Base-by-base conservation (phyloP, 1,284 basidiomycete genomes). In the Irpex sp. region DNA sequence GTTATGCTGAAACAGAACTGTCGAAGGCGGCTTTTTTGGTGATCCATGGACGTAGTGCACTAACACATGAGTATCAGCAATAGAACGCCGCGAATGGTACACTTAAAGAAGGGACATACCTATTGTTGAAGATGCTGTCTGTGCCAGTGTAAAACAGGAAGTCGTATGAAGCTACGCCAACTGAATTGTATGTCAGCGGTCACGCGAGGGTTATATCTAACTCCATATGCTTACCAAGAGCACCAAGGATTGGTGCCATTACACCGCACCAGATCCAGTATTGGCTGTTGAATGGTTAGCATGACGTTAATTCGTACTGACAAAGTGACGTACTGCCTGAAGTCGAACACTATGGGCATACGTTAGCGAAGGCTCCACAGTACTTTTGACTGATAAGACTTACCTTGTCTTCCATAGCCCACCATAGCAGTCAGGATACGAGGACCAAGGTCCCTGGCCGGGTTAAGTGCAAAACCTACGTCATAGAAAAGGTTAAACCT, bases 201-300 rank as follows among this genome's bases (percentile, higher is more conserved):
- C 21, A 21, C 9, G 16, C 1, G 3, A n/a, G 56, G 18, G 10
- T 12, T 48, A 18, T 14, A 12, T 33, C 2, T 52, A 5, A 23
- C 21, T 10, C 33, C 16, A 53, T 6, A 21, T 7, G 67, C 70
- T 58, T 39, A 72, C 70, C 65, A 58, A 83, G 77, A 54, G 78
- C 83, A 23, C 86, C 87, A 28, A 81, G 61, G 63, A 88, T 80
- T 2, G 86, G 82, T 2, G 73, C 86, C 47, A 89, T 72, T 10
- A 86, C 65, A 12, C 87, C 83, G 66, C 85, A 86, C 90, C 90
- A 92, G 14, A 90, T 63, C 88, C 88, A 93, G 69, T 91, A 93
- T 63, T 88, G 86, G 67, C 77, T 79, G 47, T 18, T 10, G n/a
- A 19, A 51, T 58, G 9, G 61, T 55, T 10, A 58, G 28, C 7